phyloP scores from a whole-genome alignment of 371 early-diverging fungal species.

The Apophysomyces ossiformis region DNA sequence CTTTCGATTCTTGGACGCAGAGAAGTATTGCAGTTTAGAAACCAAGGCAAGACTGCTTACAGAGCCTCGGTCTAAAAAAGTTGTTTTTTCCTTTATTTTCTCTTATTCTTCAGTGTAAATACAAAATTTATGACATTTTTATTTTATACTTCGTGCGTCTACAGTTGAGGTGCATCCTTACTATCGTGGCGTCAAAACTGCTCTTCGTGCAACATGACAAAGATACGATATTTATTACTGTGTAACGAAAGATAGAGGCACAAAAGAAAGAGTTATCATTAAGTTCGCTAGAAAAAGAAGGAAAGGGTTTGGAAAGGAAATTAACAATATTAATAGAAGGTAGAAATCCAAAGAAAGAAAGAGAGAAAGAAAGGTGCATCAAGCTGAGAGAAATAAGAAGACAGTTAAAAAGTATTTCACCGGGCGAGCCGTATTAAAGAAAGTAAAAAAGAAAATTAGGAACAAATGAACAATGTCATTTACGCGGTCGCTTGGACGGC shows the following conservation, averaged over 20 bases:
- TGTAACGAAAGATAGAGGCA: conserved; percentile 1
- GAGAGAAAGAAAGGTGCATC: not conserved
- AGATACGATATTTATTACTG: conserved; percentile 9
- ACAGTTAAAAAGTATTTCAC: not conserved
- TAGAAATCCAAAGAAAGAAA: not conserved
- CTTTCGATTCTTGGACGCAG: conserved; percentile 81
- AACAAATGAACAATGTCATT: conserved; percentile 11
- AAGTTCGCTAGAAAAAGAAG: not conserved
- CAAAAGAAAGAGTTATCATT: conserved; percentile 9
- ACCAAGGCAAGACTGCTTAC: conserved; percentile 68
- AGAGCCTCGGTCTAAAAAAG: conserved; percentile 32
- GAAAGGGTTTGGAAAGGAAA: not conserved
- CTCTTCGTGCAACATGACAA: conserved; percentile 4
- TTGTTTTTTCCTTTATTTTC: not conserved
- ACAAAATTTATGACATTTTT: not conserved
- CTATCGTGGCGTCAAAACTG: conserved; percentile 1
- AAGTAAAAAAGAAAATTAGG: not conserved
- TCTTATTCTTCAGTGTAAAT: conserved; percentile 3
- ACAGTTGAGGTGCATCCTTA: not conserved
- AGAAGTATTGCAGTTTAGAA: conserved; percentile 84
- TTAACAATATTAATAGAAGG: conserved; percentile 3
- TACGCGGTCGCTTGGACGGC: conserved; percentile 21
- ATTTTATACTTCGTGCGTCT: not conserved
- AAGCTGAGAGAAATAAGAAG: not conserved
- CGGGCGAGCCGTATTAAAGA: not conserved